A percentile compares a stretch with the other conserved stretches of the same genome.
phyloP scores from a whole-genome alignment of 139 green algal species.

The Chlamydomonas sp. region DNA sequence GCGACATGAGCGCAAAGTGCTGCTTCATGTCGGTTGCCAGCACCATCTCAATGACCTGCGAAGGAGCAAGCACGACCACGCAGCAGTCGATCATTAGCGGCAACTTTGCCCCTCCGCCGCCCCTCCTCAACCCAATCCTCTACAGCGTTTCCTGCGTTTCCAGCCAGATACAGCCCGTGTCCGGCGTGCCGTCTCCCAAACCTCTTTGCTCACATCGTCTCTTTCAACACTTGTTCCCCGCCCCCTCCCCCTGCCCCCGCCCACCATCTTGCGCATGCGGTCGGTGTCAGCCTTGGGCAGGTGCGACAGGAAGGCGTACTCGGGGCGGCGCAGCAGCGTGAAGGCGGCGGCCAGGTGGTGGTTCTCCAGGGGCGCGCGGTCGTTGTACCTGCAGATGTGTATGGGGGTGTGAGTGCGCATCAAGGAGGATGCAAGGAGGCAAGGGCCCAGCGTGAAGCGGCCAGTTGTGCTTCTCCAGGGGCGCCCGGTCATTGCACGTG shows the following conservation, averaged over 20 bases:
- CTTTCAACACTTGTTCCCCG: too few relatives aligned
- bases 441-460: not conserved
- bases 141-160: too few relatives aligned
- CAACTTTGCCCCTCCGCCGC: too few relatives aligned
- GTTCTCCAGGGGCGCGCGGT: slow-evolving; percentile 66
- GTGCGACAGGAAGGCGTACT: slow-evolving; percentile 44
- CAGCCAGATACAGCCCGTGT: too few relatives aligned
- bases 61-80: too few relatives aligned
- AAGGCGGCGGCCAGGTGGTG: slow-evolving; percentile 55
- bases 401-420: slow-evolving; percentile 56
- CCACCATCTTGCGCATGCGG: slow-evolving; percentile 34
- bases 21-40: slow-evolving; percentile 53
- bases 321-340: slow-evolving; percentile 35
- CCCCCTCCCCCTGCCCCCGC: not conserved
- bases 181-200: too few relatives aligned
- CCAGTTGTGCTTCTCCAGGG: too few relatives aligned
- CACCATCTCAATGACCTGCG: slow-evolving; percentile 26
- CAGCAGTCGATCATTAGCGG: too few relatives aligned
- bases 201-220: too few relatives aligned
- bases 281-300: slow-evolving; percentile 49
- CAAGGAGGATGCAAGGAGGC: not conserved
- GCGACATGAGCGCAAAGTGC: slow-evolving; percentile 47
- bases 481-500: too few relatives aligned
- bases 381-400: slow-evolving; percentile 43
- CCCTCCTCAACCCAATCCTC: too few relatives aligned